A percentile compares a stretch with the other conserved stretches of the same genome.
Evolutionary conservation across 495 filamentous ascomycete genomes (phyloP).

Genomic region (Penicillium goetzii): DNA sequence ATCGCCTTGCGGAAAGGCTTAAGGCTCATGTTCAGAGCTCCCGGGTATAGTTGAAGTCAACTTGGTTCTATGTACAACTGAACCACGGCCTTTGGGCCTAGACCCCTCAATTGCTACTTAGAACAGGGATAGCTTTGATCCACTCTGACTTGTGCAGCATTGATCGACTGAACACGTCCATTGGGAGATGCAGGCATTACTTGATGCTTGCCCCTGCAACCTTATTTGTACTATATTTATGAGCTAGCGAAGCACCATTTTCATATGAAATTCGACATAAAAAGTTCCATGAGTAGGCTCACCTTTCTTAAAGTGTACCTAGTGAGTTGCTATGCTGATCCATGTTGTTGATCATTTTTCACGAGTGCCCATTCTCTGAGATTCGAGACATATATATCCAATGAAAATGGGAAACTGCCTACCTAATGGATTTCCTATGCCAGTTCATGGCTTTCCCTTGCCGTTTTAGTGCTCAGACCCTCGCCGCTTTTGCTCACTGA

Average conservation of each 20-base stretch:
- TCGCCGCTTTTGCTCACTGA: too few relatives aligned
- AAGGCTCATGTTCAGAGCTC: background rate
- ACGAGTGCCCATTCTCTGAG: too few relatives aligned
- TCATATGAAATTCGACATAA: background rate
- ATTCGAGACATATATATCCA: too few relatives aligned
- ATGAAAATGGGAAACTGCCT: too few relatives aligned
- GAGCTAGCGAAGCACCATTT: conserved; percentile 4
- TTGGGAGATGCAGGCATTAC: conserved; percentile 30
- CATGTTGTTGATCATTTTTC: too few relatives aligned
- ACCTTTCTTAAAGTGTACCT: too few relatives aligned
- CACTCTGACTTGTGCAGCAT: background rate
- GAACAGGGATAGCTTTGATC: background rate
- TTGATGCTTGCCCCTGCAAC: background rate
- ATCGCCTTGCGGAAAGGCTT: background rate
- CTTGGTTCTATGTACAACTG: background rate
- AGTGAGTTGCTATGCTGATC: too few relatives aligned
- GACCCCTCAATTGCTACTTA: background rate
- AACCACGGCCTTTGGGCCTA: background rate
- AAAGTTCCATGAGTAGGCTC: background rate
- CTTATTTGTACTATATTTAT: conserved; percentile 30
- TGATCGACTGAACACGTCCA: background rate
- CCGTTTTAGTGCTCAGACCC: conserved; percentile 2
- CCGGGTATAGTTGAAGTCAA: background rate
- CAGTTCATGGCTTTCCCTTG: background rate
- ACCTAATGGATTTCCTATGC: background rate